Conservation (phyloP, 176 grass and related monocot genomes). For the Oryza meridionalis region DNA sequence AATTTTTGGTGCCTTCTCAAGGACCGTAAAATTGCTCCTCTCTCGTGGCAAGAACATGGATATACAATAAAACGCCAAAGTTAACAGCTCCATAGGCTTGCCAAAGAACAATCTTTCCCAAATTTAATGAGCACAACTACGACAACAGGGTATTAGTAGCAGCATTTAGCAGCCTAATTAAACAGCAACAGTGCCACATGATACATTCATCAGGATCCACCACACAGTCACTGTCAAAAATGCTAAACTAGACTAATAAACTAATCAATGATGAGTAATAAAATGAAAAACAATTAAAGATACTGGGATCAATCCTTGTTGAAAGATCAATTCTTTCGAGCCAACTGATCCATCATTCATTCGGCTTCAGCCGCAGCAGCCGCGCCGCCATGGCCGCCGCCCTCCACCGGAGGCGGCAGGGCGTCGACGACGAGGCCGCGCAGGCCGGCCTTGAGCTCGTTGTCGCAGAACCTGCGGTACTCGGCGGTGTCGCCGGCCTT, state of each 20-base stretch:
- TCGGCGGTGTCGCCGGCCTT: conserved; percentile 57
- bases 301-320: neutral
- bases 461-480: conserved; percentile 59
- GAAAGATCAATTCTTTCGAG: neutral
- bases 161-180: neutral
- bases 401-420: neutral
- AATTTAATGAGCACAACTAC: neutral
- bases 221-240: conserved; percentile 20
- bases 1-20: too few relatives aligned
- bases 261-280: neutral
- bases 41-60: neutral
- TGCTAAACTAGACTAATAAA: neutral
- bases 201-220: conserved; percentile 12
- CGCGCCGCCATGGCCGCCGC: neutral
- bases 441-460: conserved; percentile 55
- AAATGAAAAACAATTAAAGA: conserved; percentile 6
- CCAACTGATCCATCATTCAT: neutral
- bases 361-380: neutral
- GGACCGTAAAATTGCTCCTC: too few relatives aligned
- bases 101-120: neutral
- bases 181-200: conserved; percentile 25
- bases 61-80: neutral
- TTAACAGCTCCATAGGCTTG: neutral
- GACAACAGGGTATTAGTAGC: neutral
- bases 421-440: conserved; percentile 47